Evolutionary conservation across 1,284 basidiomycete genomes (phyloP), one percentile per base, ranked within the genome.

Genomic region (Boletus mariae): DNA sequence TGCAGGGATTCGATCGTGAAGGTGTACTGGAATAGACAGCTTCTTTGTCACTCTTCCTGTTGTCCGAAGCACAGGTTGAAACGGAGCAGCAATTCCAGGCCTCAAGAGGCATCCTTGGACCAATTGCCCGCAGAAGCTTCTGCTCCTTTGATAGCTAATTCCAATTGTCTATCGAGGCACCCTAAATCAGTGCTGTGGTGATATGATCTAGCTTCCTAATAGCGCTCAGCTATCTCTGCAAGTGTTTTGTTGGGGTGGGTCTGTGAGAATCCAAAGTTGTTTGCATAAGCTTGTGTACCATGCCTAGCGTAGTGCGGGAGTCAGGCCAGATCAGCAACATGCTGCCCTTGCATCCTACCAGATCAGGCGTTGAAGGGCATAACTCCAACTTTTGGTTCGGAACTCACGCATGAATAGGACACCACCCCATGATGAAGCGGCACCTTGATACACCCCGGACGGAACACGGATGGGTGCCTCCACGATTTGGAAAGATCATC

Each of bases 261-360:
- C 20, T 20, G 31, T 26, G 40, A 25, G 45, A 49, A 41, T 29
- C 38, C 38, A 23, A 31, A 31, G 29, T 10, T 29, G 37, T 20
- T 37, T 29, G 28, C 10, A 31, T 10, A 1, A 10, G 29, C 25
- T 90, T 20, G 91, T 49, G 73, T 88, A 13, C 79, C 78, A 11
- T 91, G 92, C 68, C 71, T 90, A 49, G 73, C 75, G 31, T 91
- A 84, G 85, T 92, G 52, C 20, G 20, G 20, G 38, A 47, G 92
- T 10, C 74, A 91, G n/a, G 73, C 82, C 67, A 92, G 75, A 90
- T 87, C 51, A 50, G 64, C 85, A 54, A 52, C 20, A 50, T 44
- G 49, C 54, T 53, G 58, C 52, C 20, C 26, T 26, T 53, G 35
- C 49, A 35, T 41, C 47, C 46, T 43, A 50, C 49, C 45, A 53